Evolutionary conservation across 2,329 filamentous ascomycete genomes (phyloP), one percentile per base, ranked within the genome.

Genomic region (Alternaria gaisen): DNA sequence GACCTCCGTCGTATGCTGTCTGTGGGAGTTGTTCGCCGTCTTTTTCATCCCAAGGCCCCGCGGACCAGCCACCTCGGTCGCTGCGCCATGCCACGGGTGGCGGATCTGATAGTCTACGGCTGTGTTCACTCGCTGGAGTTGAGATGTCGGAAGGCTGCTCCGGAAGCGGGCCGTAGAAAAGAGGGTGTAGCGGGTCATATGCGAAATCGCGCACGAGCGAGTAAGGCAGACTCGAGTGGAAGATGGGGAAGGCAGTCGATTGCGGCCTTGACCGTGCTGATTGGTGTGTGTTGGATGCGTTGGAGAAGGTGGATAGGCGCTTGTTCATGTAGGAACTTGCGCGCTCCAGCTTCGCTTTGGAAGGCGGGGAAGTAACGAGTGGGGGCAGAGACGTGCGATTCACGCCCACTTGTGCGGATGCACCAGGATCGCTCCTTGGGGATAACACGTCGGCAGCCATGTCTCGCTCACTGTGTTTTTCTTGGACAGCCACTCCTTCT

Each of bases 201-300:
- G 95, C 95, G 81, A 98, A 99, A 83, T 99, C 95, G 73, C 95
- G 91, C 67, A 99, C 94, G 44, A 92, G 84, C n/a, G 93, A 89
- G 78, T 97, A 97, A 7, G 91, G 80, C 18, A 97, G 86, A 75
- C 89, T 97, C 60, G 93, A 95, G 71, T 93, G 90, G 79, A 93
- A 95, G 72, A 91, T 83, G 16, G 93, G 91, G 74, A 95, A 94
- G 64, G 92, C 85, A 73, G 91, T 87, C n/a, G 93, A 97, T 57
- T 86, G 85, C 20, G 93, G 92, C 62, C 93, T 89, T 65, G 93
- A 97, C 64, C 90, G 87, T 28, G 70, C 63, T 50, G 80, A 82
- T 48, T 81, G 83, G 51, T 64, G 61, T 41, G 65, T 64, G 42
- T 42, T 62, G 40, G 60, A 68, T 40, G 79, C 68, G 65, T 80